Base-by-base conservation (phyloP, 345 rosid genomes). In the Cardamine resedifolia region DNA sequence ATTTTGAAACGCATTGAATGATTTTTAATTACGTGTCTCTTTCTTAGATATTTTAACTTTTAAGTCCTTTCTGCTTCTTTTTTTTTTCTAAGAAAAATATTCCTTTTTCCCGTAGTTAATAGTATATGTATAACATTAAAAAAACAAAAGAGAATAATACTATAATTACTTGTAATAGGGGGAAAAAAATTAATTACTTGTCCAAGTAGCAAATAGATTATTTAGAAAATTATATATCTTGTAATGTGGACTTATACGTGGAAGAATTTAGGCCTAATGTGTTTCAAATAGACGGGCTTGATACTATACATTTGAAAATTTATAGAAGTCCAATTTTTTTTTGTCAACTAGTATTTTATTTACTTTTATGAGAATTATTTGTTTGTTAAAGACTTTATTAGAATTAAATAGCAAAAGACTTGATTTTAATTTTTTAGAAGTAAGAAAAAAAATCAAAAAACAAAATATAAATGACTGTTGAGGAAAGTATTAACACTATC, bases 1-100 rank as follows among this genome's bases (percentile, higher is more conserved):
- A 50, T 39, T n/a, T 39, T 50, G 7, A 50, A 16, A 38, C 20
- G 7, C 21, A 36, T 31, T 67, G 28, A 28, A 14, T 68, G 78
- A 30, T 34, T 59, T 0, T 58, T 39, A 49, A 39, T 36, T 74
- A 66, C 78, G 72, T 66, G 52, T 66, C 52, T 26, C 20, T 19
- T 43, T 55, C 36, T 16, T 24, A 18, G 23, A 47, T 19, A 19
- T 4, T 47, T 45, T 3, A 3, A 7, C 9, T 4, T 47, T 45
- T 3, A 3, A 7, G 51, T 47, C 51, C 11, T 3, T 16, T 45
- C 10, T n/a, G n/a, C n/a, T n/a, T n/a, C n/a, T n/a, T n/a, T n/a
- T n/a, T n/a, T n/a, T n/a, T n/a, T n/a, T n/a, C n/a, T n/a, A n/a
- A n/a, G n/a, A n/a, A n/a, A 44, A 2, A 38, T 2, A n/a, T n/a